Evolutionary conservation across 1,284 basidiomycete species (phyloP).

Genomic region (Apiotrichum gamsii): DNA sequence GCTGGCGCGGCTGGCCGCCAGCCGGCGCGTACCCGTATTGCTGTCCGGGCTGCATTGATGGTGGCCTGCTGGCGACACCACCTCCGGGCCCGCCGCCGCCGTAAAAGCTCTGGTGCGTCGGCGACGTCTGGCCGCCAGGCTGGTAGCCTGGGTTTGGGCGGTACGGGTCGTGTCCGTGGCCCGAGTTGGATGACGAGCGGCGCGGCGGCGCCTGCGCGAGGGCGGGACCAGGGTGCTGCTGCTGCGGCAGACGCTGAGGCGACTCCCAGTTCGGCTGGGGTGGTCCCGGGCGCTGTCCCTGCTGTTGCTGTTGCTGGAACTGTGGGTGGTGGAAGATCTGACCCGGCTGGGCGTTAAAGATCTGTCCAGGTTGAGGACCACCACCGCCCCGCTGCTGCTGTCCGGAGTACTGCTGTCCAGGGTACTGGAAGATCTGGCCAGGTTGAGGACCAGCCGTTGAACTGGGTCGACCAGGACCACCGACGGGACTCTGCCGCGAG

Average conservation of each 20-base stretch:
- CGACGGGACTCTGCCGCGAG: too few relatives aligned
- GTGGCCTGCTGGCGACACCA: too few relatives aligned
- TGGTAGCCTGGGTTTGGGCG: not conserved
- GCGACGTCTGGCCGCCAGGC: slow-evolving; percentile 8
- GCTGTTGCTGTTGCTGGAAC: slow-evolving; percentile 13
- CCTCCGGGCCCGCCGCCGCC: not conserved
- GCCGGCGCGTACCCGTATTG: slow-evolving; percentile 3
- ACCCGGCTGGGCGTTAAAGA: slow-evolving; percentile 27
- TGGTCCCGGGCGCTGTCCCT: slow-evolving; percentile 8
- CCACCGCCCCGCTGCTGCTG: not conserved
- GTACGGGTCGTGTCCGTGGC: slow-evolving; percentile 1
- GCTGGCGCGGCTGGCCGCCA: slow-evolving; percentile 4
- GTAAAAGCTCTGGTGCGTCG: slow-evolving; percentile 15
- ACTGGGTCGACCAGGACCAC: too few relatives aligned
- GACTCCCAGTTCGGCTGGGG: slow-evolving; percentile 15
- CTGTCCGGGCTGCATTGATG: slow-evolving; percentile 5
- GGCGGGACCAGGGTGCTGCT: slow-evolving; percentile 2
- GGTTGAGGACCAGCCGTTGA: slow-evolving; percentile 40
- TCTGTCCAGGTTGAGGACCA: slow-evolving; percentile 30
- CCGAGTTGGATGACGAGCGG: slow-evolving; percentile 2
- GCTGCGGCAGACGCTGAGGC: slow-evolving; percentile 21
- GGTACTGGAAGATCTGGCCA: slow-evolving; percentile 46
- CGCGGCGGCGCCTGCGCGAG: slow-evolving; percentile 13
- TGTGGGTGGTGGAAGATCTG: slow-evolving; percentile 39
- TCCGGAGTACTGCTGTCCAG: slow-evolving; percentile 9